Conservation (phyloP, 2,329 filamentous ascomycete species). For the Fusarium sp. region DNA sequence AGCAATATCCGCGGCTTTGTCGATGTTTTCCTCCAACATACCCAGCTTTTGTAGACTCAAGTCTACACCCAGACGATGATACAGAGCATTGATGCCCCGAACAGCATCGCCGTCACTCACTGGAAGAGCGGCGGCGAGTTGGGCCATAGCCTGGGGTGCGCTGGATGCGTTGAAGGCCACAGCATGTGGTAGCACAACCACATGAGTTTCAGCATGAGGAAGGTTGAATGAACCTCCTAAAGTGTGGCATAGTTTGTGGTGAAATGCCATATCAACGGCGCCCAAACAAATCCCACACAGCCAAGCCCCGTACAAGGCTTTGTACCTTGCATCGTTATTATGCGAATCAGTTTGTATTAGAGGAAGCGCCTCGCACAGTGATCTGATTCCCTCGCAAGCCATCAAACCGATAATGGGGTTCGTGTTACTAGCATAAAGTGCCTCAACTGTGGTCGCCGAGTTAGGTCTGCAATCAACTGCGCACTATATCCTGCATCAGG, state of each 20-base stretch:
- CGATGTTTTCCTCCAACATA: conserved; percentile 72
- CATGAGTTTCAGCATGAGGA: conserved; percentile 77
- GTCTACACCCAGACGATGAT: conserved; percentile 53
- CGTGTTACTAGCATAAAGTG: conserved; percentile 72
- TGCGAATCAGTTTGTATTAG: background rate
- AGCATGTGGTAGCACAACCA: conserved; percentile 73
- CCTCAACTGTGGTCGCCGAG: conserved; percentile 62
- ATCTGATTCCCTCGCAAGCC: conserved; percentile 62
- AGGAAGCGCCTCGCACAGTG: background rate
- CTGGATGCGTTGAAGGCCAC: conserved; percentile 73
- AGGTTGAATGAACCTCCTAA: conserved; percentile 75
- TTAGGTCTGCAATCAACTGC: too few relatives aligned
- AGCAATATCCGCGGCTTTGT: conserved; percentile 71
- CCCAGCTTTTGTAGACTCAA: conserved; percentile 68
- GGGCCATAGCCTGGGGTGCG: conserved; percentile 67
- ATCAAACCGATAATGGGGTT: conserved; percentile 73
- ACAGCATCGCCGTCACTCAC: conserved; percentile 72
- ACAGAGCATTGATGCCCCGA: conserved; percentile 54
- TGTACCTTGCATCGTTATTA: conserved; percentile 3
- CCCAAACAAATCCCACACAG: conserved; percentile 74
- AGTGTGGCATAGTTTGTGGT: conserved; percentile 78
- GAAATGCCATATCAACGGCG: conserved; percentile 73
- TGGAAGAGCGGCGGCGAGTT: conserved; percentile 68
- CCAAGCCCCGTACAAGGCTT: conserved; percentile 75
- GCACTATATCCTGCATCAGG: too few relatives aligned